These are phyloP conservation scores for Zoysia japonica DNA, from an alignment of 176 grass and related monocot genomes.

Conservation along the genomic window DNA sequence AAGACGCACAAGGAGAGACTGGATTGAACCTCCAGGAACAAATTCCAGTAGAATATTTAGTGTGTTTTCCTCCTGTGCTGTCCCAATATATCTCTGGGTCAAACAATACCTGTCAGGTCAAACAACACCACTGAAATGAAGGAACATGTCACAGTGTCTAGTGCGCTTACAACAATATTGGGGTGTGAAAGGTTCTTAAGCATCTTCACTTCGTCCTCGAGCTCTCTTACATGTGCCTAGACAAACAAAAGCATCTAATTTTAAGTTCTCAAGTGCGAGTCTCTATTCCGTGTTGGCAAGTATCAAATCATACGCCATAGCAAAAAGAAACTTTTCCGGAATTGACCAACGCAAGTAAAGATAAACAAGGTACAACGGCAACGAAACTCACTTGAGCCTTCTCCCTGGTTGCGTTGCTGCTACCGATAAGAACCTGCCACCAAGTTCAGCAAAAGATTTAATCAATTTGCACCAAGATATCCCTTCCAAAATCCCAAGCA, in stretches of 20 bases:
- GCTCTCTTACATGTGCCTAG: conserved; percentile 77
- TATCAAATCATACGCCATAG: no score
- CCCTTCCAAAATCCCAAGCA: not conserved
- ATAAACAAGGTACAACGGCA: not conserved
- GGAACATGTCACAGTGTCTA: not conserved
- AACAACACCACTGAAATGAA: not conserved
- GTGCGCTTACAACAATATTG: conserved; percentile 81
- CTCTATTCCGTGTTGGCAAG: no score
- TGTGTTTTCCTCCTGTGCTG: conserved; percentile 72
- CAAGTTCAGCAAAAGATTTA: not conserved
- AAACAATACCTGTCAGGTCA: conserved; percentile 5
- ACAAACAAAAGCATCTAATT: not conserved
- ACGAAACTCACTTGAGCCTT: conserved; percentile 69
- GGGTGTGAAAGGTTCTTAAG: conserved; percentile 89
- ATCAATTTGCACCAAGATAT: not conserved
- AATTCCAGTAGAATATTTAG: conserved; percentile 95
- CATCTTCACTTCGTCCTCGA: conserved; percentile 94
- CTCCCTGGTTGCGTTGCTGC: conserved; percentile 62
- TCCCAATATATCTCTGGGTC: conserved; percentile 85
- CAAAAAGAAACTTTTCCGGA: not conserved
- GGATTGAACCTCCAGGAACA: conserved; percentile 92
- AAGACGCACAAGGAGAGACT: conserved; percentile 77
- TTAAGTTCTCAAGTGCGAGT: no score
- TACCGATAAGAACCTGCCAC: conserved; percentile 79
- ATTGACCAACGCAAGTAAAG: not conserved